Percentiles rank a stretch among this genome's conserved stretches.
Evolutionary conservation across 495 filamentous ascomycete species (phyloP).

Genomic region (Aspergillus cristatus): DNA sequence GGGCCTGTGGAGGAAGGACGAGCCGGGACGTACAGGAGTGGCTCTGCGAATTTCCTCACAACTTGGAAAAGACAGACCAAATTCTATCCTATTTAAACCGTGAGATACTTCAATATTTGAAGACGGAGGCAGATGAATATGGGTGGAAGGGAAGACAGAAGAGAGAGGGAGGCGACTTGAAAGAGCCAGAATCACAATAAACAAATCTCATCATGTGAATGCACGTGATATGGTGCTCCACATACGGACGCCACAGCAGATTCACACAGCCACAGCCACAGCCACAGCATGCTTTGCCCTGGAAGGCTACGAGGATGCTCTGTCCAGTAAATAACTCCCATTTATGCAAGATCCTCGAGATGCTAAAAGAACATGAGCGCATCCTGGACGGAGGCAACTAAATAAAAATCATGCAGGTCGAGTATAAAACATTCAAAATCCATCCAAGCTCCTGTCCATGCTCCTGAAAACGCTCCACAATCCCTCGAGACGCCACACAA

Average conservation of each 20-base stretch:
- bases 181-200: conserved; percentile 6
- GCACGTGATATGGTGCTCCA: too few relatives aligned
- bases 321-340: neutral
- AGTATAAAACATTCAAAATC: conserved; percentile 2
- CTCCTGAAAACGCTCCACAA: conserved; percentile 10
- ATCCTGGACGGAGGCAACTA: conserved; percentile 2
- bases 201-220: conserved; percentile 10
- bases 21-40: neutral
- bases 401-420: neutral
- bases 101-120: too few relatives aligned
- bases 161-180: neutral
- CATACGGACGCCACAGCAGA: too few relatives aligned
- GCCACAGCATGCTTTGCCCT: conserved; percentile 1
- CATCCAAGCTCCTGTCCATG: conserved; percentile 11
- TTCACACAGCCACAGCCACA: too few relatives aligned
- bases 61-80: neutral
- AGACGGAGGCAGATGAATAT: neutral
- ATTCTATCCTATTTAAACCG: neutral
- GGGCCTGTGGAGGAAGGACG: conserved; percentile 8
- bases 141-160: neutral
- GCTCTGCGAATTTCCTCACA: neutral
- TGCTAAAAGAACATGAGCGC: conserved; percentile 1
- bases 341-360: neutral
- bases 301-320: conserved; percentile 2
- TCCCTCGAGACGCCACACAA: conserved; percentile 16